phyloP scores from a whole-genome alignment of 75 land plant genomes.

The Picea sitchensis region DNA sequence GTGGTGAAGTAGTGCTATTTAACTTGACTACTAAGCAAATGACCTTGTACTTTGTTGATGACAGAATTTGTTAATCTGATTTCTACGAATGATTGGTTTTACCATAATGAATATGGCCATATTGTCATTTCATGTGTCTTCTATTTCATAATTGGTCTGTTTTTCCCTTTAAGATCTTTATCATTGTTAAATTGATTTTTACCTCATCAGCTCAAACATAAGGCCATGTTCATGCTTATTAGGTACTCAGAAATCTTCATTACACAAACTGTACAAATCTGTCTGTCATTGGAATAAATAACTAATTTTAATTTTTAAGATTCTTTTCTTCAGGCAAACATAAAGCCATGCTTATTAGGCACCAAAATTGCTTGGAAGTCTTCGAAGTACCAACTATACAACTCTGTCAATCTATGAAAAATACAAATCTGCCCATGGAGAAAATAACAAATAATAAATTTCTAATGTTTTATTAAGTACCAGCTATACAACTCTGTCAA shows the following conservation, averaged over 20 bases:
- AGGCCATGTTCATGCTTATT: too few relatives aligned
- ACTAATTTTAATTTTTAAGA: too few relatives aligned
- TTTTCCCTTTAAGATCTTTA: too few relatives aligned
- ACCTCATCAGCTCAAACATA: too few relatives aligned
- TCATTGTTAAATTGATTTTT: too few relatives aligned
- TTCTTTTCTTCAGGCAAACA: too few relatives aligned
- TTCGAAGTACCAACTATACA: background rate
- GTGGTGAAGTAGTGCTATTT: constrained; percentile 7
- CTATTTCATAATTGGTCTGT: too few relatives aligned
- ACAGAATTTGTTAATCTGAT: constrained; percentile 5
- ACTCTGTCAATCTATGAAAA: background rate
- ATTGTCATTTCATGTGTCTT: background rate
- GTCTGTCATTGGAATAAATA: too few relatives aligned
- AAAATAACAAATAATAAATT: background rate
- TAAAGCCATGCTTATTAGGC: background rate
- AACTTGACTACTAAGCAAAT: constrained; percentile 8
- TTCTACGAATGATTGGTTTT: constrained; percentile 1
- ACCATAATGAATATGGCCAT: background rate
- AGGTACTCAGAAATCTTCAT: too few relatives aligned
- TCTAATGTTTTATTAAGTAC: background rate
- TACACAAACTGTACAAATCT: too few relatives aligned
- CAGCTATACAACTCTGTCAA: background rate
- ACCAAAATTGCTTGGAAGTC: background rate
- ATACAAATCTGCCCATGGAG: background rate
- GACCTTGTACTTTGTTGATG: background rate